Conservation (phyloP, 306 rosid species). For the Rosa chinensis region DNA sequence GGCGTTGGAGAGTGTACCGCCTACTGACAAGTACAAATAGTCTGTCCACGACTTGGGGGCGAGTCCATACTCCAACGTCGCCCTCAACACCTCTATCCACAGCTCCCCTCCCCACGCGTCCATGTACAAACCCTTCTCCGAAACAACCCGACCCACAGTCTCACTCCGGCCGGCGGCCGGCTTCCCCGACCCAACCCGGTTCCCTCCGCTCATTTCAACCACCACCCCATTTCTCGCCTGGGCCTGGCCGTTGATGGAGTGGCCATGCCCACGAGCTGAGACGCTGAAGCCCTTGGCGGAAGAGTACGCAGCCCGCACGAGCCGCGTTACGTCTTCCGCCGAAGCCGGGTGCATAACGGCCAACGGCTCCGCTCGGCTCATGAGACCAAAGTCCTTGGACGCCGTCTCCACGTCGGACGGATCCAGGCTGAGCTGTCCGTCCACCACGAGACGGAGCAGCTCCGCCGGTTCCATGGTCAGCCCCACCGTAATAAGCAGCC, state of each 20-base stretch:
- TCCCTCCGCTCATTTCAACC: conserved; percentile 53
- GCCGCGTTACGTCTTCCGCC: conserved; percentile 47
- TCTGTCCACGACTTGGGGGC: conserved; percentile 98
- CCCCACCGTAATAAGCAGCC: conserved; percentile 61
- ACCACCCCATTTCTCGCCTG: conserved; percentile 64
- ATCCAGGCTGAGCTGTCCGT: conserved; percentile 60
- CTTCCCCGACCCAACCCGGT: neutral
- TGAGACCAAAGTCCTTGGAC: conserved; percentile 68
- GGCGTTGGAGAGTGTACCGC: conserved; percentile 93
- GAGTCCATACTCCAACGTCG: conserved; percentile 56
- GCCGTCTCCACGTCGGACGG: conserved; percentile 47
- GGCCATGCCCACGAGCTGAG: conserved; percentile 96
- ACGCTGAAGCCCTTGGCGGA: conserved; percentile 44
- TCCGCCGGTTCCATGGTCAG: conserved; percentile 52
- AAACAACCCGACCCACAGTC: conserved; percentile 38
- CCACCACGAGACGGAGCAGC: conserved; percentile 54
- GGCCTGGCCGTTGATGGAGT: conserved; percentile 92
- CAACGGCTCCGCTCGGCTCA: conserved; percentile 38
- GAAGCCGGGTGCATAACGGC: conserved; percentile 72
- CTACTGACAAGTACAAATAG: conserved; percentile 84
- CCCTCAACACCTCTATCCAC: conserved; percentile 74
- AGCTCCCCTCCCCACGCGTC: conserved; percentile 96
- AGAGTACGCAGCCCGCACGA: conserved; percentile 48
- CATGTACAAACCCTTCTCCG: conserved; percentile 50
- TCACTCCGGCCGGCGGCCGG: neutral